Conservation (phyloP, 2,329 filamentous ascomycete genomes). For the Septoria petroselini region DNA sequence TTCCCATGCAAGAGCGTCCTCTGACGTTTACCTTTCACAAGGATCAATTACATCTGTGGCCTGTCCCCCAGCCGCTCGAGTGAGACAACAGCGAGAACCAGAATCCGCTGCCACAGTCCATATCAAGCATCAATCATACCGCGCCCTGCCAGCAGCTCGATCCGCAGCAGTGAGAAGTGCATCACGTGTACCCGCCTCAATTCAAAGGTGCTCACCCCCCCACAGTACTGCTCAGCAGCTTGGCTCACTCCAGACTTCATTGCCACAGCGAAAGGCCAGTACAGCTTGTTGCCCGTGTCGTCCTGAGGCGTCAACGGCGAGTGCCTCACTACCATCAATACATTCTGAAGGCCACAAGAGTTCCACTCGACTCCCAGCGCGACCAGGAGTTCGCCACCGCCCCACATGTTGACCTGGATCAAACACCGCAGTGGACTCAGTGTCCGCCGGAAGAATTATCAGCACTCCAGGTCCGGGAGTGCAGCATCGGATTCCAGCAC, state of each 20-base stretch:
- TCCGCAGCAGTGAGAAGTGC: constrained; percentile 1
- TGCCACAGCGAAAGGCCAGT: constrained; percentile 6
- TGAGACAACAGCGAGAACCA: background rate
- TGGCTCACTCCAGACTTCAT: constrained; percentile 9
- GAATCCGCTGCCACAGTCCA: background rate
- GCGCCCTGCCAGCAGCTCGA: background rate
- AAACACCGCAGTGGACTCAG: constrained; percentile 11
- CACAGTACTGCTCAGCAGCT: constrained; percentile 11
- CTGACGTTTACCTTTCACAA: constrained; percentile 1
- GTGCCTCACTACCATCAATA: background rate
- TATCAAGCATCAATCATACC: background rate
- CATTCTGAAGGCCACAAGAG: no score
- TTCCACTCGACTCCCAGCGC: background rate
- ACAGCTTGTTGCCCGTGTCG: constrained; percentile 7
- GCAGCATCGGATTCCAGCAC: constrained; percentile 6
- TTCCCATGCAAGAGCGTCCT: constrained; percentile 4
- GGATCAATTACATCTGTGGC: background rate
- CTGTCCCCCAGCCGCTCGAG: constrained; percentile 1
- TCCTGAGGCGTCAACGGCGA: background rate
- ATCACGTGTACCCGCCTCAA: constrained; percentile 4
- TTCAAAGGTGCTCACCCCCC: constrained; percentile 1
- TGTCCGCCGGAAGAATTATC: constrained; percentile 7
- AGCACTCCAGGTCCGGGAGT: constrained; percentile 6
- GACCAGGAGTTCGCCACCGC: background rate
- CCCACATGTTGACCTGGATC: constrained; percentile 9